Percentiles rank a stretch among this genome's conserved stretches.
These are phyloP conservation scores for Zoysia japonica DNA, from an alignment of 176 grass and related monocot species.

Conservation along the genomic window DNA sequence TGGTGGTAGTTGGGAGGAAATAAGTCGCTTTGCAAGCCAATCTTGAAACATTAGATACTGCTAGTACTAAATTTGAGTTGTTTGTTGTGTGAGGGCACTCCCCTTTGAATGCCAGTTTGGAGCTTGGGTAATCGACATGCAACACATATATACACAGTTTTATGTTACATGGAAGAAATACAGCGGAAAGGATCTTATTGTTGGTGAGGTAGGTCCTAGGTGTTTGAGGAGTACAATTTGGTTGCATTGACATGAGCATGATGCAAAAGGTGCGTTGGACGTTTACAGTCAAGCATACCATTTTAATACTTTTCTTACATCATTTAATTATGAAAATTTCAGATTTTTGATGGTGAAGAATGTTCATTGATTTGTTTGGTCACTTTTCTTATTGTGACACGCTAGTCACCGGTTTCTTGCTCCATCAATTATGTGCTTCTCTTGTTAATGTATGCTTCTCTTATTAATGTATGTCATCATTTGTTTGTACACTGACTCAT, in stretches of 20 bases:
- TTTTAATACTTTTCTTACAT: neutral
- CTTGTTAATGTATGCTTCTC: slow-evolving; percentile 16
- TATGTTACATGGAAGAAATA: neutral
- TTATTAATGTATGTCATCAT: neutral
- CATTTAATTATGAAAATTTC: neutral
- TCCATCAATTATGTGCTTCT: slow-evolving; percentile 9
- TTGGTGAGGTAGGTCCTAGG: slow-evolving; percentile 12
- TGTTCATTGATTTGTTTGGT: neutral
- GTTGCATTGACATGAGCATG: neutral
- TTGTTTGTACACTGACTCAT: neutral
- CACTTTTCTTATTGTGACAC: neutral
- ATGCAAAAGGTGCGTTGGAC: neutral
- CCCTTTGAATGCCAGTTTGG: neutral
- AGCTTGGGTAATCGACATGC: neutral
- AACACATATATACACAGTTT: neutral
- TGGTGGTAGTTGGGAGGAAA: slow-evolving; percentile 31
- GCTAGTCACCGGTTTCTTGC: neutral
- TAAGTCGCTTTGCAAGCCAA: slow-evolving; percentile 21
- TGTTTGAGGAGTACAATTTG: slow-evolving; percentile 10
- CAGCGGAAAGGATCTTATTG: neutral
- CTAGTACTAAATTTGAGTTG: neutral
- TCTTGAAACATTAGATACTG: slow-evolving; percentile 9
- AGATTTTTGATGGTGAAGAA: neutral
- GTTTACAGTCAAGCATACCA: neutral
- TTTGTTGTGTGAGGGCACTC: neutral